Base-by-base conservation (phyloP, 208 protist genomes). In the Acanthamoeba rhysodes region DNA sequence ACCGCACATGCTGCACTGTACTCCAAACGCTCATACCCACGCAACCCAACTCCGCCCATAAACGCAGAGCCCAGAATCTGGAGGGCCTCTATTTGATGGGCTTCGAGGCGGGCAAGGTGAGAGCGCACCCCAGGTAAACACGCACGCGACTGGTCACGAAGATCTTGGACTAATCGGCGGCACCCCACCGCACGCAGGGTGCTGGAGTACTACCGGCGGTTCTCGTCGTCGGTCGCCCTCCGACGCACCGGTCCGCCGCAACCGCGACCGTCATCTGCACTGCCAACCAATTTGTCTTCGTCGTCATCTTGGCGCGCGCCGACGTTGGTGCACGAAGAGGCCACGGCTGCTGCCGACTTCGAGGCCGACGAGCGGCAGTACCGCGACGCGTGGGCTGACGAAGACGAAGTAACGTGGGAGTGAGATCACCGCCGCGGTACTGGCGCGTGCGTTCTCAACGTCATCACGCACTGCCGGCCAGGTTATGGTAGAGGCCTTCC, bases 41-140 rank as follows among this genome's bases (percentile, higher is more conserved):
- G 16, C 50, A 57, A 18, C 50, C 50, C 9, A 55, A 55, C n/a
- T n/a, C n/a, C n/a, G n/a, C 4, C 4, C 2, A 57, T 50, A 37
- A 91, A 10, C 3, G 27, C 18, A 74, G 90, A 10, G 90, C 68
- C 14, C 45, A 76, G 50, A 94, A 37, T 24, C 55, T 94, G 64
- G 70, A 94, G 90, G 90, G 90, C 32, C 48, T 94, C 34, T 82
- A 82, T 29, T 37, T 94, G 66, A 16, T 94, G 68, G 90, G 90
- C 41, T 94, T 94, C 48, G 90, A 94, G 37, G 22, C 90, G 48
- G 18, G 55, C 22, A 76, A 82, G 22, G 68, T 94, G 18, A 9
- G 90, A 16, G 90, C 90, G 9, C 90, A 94, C 70, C 90, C 90
- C 7, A 14, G 84, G 59, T 64, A 72, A 14, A 27, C 8, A 48